phyloP scores from a whole-genome alignment of 768 basidiomycete genomes.

The Sporobolomyces phaffii region DNA sequence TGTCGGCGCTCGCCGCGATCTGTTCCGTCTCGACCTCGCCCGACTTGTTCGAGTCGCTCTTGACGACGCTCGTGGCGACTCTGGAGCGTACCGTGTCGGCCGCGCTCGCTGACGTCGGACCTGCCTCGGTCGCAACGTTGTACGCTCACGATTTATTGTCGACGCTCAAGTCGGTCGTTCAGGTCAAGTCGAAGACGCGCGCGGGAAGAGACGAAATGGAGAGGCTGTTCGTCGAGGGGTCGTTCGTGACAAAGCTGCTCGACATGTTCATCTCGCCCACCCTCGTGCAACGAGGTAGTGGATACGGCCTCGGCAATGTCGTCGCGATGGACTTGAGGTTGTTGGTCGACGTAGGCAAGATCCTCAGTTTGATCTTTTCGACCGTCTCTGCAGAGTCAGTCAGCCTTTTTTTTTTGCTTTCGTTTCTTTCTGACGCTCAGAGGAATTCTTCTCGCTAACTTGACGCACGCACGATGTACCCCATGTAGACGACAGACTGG shows the following conservation, averaged over 20 bases:
- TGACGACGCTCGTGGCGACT: conserved; percentile 65
- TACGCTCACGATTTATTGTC: conserved; percentile 78
- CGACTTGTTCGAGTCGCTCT: conserved; percentile 74
- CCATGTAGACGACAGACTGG: conserved; percentile 17
- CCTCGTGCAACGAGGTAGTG: no score
- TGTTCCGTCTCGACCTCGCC: conserved; percentile 65
- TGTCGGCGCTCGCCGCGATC: conserved; percentile 56
- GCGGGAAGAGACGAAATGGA: conserved; percentile 55
- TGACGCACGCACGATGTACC: no score
- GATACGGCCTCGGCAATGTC: conserved; percentile 16
- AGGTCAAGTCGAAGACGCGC: conserved; percentile 17
- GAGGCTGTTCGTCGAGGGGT: conserved; percentile 67
- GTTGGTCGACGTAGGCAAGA: conserved; percentile 58
- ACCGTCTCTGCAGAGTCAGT: conserved; percentile 63
- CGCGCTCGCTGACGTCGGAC: conserved; percentile 32
- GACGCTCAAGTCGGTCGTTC: conserved; percentile 56
- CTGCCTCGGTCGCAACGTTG: conserved; percentile 46
- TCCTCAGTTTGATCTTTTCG: conserved; percentile 64
- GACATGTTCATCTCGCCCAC: conserved; percentile 57
- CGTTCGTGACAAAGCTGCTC: conserved; percentile 65
- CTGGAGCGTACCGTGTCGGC: conserved; percentile 76
- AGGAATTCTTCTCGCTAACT: background rate
- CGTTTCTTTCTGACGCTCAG: background rate
- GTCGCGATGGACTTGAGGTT: conserved; percentile 55
- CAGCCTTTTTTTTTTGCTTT: no score